Base-by-base conservation (phyloP, 257 asterid genomes). In the Penstemon newberryi region DNA sequence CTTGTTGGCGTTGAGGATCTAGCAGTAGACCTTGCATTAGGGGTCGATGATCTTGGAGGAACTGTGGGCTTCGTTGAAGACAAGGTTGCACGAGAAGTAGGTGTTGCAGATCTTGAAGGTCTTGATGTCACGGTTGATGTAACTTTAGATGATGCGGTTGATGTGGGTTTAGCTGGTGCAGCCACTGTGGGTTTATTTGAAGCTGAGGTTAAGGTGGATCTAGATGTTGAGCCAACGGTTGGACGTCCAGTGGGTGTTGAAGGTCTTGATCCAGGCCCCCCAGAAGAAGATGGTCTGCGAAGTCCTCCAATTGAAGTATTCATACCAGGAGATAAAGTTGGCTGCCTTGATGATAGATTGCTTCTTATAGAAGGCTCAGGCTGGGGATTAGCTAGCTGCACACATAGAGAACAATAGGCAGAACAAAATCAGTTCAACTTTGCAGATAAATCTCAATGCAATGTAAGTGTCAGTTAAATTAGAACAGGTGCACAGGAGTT, bases 11-110 rank as follows among this genome's bases (percentile, higher is more conserved):
- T 88, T 44, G 97, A 90, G 66, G 97, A 87, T 80, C 99, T 80
- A 41, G 70, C 60, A 4, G 88, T 75, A 63, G 97, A 71, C 80
- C 96, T 81, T n/a, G 88, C 6, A 40, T 92, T 91, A 38, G 98
- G 98, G 54, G 99, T 93, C 56, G 95, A 86, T 51, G 99, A 91
- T 85, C 99, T 83, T 39, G 96, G 71, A 69, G 96, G 86, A 66
- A 36, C 90, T 4, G 88, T 47, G 65, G 93, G 78, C 76, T 86
- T 94, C 11, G 85, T 44, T 52, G 88, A 82, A 69, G 92, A 60
- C 60, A 73, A 52, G 0, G 88, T 74, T 69, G 87, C 63, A 55
- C 90, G 91, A 25, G 92, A 82, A 61, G 96, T 89, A 72, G 99
- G 99, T 15, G 99, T 94, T 10, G 83, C 55, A 46, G 99, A 87